Base-by-base conservation (phyloP, 257 asterid species). In the Salvia splendens region DNA sequence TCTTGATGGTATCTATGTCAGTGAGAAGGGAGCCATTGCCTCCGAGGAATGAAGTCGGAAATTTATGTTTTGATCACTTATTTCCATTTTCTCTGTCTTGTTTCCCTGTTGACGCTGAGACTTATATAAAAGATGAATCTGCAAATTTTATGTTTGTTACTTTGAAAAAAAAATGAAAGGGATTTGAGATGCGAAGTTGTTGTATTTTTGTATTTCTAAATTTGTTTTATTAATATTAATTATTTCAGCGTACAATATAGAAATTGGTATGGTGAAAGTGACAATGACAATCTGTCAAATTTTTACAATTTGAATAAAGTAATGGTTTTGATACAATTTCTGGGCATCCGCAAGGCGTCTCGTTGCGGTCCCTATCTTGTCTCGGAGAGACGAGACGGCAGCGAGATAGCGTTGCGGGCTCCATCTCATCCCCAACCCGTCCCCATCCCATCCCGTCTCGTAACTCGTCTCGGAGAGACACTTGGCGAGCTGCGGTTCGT, bases 1-100 rank as follows among this genome's bases (percentile, higher is more conserved):
- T 52, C 92, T 89, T 42, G 96, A 87, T 2, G 96, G 96, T 74
- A 87, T 89, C 80, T 87, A 89, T 57, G 96, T 89, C 6, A 85
- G 95, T 11, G 93, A 89, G 80, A 89, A 85, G 78, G 93, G 93
- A n/a, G 72, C 80, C 51, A 89, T 89, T 54, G 85, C 64, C 0
- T 85, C 48, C 1, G 89, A 83, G 32, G 92, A 86, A 33, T 88
- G 77, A 80, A 65, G 30, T 42, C 12, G 17, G n/a, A 53, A 35
- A 20, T 71, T 56, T 20, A 12, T 12, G 65, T 82, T 66, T 75
- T 16, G 8, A 12, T 48, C 33, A 15, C 17, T 72, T 55, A 16
- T 53, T 10, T 70, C 15, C 28, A 5, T 32, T 74, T 54, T 47
- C n/a, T n/a, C 32, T 0, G 4, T 61, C 28, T 38, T 40, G 61